A percentile compares a stretch with the other conserved stretches of the same genome.
These are phyloP conservation scores for Penicillium herquei DNA, from an alignment of 495 filamentous ascomycete genomes.

Conservation along the genomic window DNA sequence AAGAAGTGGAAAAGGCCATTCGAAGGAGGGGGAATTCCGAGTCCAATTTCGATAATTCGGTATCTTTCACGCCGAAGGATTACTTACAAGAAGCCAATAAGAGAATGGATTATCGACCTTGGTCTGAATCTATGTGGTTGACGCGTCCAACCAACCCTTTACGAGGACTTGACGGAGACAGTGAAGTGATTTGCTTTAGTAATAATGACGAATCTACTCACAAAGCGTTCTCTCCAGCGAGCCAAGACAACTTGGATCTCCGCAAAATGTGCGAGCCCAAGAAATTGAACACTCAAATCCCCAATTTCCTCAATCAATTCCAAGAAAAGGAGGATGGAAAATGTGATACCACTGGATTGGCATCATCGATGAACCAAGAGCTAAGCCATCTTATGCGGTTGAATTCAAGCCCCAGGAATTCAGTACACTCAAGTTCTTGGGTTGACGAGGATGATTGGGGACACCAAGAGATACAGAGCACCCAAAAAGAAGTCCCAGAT, in stretches of 20 bases:
- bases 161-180: conserved; percentile 63
- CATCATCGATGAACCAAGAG: conserved; percentile 53
- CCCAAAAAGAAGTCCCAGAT: no score
- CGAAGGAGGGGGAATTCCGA: conserved; percentile 34
- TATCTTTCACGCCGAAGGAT: no score
- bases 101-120: conserved; percentile 80
- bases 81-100: conserved; percentile 93
- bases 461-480: no score
- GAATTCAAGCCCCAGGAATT: conserved; percentile 34
- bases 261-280: conserved; percentile 54
- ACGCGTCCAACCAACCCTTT: no score
- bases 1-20: conserved; percentile 33
- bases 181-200: conserved; percentile 54
- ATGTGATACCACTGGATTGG: conserved; percentile 64
- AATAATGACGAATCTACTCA: conserved; percentile 68
- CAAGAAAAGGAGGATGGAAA: conserved; percentile 74
- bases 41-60: no score
- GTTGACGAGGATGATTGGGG: no score
- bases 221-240: conserved; percentile 82
- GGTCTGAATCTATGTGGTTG: conserved; percentile 63
- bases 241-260: conserved; percentile 64
- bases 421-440: no score
- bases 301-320: conserved; percentile 75
- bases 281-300: conserved; percentile 66
- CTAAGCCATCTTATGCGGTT: conserved; percentile 18